These are phyloP conservation scores for Fraxinus latifolia DNA, from an alignment of 305 asterid genomes.

Conservation along the genomic window DNA sequence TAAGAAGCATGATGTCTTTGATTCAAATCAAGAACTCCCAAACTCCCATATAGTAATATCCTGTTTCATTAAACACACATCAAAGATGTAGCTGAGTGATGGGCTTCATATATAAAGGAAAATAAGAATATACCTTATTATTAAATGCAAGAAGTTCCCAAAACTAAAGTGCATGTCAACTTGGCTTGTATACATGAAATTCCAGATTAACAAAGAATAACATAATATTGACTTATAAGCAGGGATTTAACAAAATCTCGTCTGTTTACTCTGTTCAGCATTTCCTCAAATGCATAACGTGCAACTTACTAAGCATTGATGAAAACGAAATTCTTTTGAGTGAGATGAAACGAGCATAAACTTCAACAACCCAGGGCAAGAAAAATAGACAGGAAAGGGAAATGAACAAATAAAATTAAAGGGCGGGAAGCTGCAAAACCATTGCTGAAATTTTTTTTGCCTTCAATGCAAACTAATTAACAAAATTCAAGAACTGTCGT, in stretches of 20 bases:
- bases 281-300: slow-evolving; percentile 23
- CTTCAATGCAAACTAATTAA: not conserved
- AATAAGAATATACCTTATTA: not conserved
- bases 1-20: slow-evolving; percentile 34
- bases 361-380: not conserved
- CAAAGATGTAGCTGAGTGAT: not conserved
- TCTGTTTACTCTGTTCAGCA: slow-evolving; percentile 14
- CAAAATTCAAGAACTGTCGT: not conserved
- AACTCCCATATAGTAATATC: not conserved
- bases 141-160: not conserved
- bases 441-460: not conserved
- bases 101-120: not conserved
- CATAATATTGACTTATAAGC: not conserved
- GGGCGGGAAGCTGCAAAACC: not conserved
- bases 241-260: not conserved
- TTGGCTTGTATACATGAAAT: not conserved
- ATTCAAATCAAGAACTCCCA: not conserved
- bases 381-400: not conserved
- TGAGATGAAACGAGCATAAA: not conserved
- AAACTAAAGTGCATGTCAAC: not conserved
- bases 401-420: not conserved
- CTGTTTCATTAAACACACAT: slow-evolving; percentile 15
- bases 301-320: not conserved
- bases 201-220: not conserved
- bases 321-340: not conserved